Base-by-base conservation (phyloP, 2,329 filamentous ascomycete species). In the Lojkania enalia region DNA sequence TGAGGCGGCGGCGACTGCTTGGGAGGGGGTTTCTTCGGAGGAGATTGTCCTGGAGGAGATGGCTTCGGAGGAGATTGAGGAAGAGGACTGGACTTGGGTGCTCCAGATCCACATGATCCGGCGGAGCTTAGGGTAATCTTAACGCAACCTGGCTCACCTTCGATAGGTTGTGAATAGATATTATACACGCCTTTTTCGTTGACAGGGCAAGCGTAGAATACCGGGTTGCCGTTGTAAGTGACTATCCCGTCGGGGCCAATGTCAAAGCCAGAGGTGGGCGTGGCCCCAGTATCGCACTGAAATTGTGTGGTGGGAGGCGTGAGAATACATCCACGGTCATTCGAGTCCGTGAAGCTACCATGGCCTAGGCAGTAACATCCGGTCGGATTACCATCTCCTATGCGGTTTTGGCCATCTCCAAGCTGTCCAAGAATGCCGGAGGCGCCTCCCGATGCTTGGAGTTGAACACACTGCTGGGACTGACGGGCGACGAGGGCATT, bases 201-300 rank as follows among this genome's bases (percentile, higher is more conserved):
- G 15, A 82, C 83, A 20, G 78, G 75, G 60, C 85, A 87, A 32
- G 82, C 77, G 58, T 78, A 82, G 64, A 87, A 87, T 20, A 69
- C 68, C 2, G 71, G 64, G 55, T 71, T 75, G 35, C 76, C 77
- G 21, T 80, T 69, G 65, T 77, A 80, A 2, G 71, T 71, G 15
- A 87, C 59, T 5, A 64, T 57, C 23, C 83, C 82, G 47, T 78
- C 67, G 19, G 76, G 77, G 35, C 67, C 72, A 46, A 86, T 73
- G 5, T 72, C 70, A 67, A 86, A 87, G 20, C 82, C 83, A 21
- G 73, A 59, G 18, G 72, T 75, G 7, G 79, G 54, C 60, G 25
- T 36, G 18, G 77, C 77, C 35, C 78, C 77, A 15, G 58, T 52
- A 52, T 87, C 83, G 55, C 84, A 86, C 60, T 85, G 82, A 47